These are phyloP conservation scores for Erucastrum elatum DNA, from an alignment of 345 rosid species.

Conservation along the genomic window DNA sequence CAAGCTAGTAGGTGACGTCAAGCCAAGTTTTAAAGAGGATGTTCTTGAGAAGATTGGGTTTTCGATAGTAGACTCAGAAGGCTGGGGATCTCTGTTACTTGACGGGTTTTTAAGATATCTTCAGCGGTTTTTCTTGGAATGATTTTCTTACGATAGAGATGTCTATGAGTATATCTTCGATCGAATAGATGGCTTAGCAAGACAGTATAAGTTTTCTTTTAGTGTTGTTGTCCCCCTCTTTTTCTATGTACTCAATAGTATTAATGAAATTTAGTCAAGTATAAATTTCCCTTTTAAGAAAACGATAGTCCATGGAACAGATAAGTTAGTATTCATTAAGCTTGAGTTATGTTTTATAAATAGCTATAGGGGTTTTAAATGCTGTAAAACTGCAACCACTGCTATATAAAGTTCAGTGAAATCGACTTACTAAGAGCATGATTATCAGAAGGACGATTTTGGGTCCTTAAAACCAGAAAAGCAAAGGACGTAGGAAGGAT, in stretches of 20 bases:
- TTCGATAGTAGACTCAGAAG: background rate
- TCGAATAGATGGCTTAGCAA: background rate
- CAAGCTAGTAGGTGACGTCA: conserved; percentile 1
- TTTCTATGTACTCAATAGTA: background rate
- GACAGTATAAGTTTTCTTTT: too few species aligned
- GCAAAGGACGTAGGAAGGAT: too few species aligned
- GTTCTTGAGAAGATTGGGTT: conserved; percentile 20
- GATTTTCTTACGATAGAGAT: background rate
- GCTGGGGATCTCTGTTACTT: background rate
- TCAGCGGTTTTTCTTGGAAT: conserved; percentile 1
- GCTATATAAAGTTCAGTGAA: too few species aligned
- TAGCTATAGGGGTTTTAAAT: too few species aligned
- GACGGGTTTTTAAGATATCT: conserved; percentile 16
- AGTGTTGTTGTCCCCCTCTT: background rate
- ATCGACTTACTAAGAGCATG: too few species aligned
- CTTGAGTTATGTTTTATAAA: too few species aligned
- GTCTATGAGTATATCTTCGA: background rate
- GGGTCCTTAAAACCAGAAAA: too few species aligned
- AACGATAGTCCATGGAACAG: too few species aligned
- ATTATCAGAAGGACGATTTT: too few species aligned
- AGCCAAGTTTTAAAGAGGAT: background rate
- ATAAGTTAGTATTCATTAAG: too few species aligned
- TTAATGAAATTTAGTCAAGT: background rate
- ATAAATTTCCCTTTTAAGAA: background rate
- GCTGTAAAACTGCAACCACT: too few species aligned